phyloP scores from a whole-genome alignment of 2,329 filamentous ascomycete species.

The Chaetomium strumarium region DNA sequence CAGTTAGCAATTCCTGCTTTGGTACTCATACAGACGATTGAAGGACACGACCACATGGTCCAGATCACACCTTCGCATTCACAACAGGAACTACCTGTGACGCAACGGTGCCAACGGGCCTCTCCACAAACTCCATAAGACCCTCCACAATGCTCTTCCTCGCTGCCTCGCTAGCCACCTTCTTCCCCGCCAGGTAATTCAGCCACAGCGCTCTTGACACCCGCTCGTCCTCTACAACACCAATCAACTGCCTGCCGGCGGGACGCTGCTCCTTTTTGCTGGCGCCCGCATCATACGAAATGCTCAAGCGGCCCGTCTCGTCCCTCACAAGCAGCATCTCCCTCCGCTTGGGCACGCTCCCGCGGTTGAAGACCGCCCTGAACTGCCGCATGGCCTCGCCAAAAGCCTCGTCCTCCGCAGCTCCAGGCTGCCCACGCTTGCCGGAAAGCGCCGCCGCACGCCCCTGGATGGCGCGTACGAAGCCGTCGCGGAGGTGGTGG shows the following conservation, averaged over 20 bases:
- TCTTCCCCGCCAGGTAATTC: slow-evolving; percentile 80
- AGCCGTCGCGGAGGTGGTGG: slow-evolving; percentile 83
- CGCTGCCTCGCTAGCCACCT: slow-evolving; percentile 78
- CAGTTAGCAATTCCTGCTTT: background rate
- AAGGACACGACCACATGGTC: background rate
- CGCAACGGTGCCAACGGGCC: slow-evolving; percentile 82
- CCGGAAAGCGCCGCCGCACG: slow-evolving; percentile 41
- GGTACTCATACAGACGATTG: background rate
- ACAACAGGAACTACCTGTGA: slow-evolving; percentile 56
- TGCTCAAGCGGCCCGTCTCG: slow-evolving; percentile 56
- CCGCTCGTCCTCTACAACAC: slow-evolving; percentile 70
- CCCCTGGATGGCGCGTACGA: slow-evolving; percentile 76
- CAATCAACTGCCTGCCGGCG: slow-evolving; percentile 50
- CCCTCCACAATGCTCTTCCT: slow-evolving; percentile 80
- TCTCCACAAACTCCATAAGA: slow-evolving; percentile 78
- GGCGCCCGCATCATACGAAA: slow-evolving; percentile 57
- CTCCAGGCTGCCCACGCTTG: background rate
- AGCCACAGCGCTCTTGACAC: slow-evolving; percentile 80
- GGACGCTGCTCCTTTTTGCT: slow-evolving; percentile 28
- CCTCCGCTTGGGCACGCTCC: slow-evolving; percentile 72
- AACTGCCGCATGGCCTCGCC: slow-evolving; percentile 70
- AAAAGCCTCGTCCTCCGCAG: slow-evolving; percentile 65
- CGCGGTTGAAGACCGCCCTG: slow-evolving; percentile 73
- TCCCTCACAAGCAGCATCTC: slow-evolving; percentile 70
- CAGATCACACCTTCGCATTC: slow-evolving; percentile 15